phyloP scores from a whole-genome alignment of 257 asterid genomes.

The Penstemon barbatus region DNA sequence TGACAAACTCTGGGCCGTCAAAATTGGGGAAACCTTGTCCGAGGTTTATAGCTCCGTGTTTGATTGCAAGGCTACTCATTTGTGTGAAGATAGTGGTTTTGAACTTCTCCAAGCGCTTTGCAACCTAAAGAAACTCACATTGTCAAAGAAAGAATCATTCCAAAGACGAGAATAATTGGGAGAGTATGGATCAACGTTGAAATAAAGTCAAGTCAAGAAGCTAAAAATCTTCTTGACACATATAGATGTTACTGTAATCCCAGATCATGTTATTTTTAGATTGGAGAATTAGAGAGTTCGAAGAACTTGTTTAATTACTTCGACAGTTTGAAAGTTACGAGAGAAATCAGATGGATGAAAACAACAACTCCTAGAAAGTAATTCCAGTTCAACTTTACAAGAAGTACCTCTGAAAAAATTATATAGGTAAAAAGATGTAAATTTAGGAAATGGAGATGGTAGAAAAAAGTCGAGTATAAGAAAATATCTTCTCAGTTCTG shows the following conservation, averaged over 20 bases:
- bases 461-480: not conserved
- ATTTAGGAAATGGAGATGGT: not conserved
- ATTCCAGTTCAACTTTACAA: not conserved
- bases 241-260: too few relatives aligned
- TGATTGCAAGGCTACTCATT: conserved; percentile 91
- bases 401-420: not conserved
- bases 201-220: too few relatives aligned
- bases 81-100: conserved; percentile 96
- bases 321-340: not conserved
- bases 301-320: not conserved
- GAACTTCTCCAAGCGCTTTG: conserved; percentile 93
- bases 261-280: too few relatives aligned
- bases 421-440: not conserved
- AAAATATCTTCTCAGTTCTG: not conserved
- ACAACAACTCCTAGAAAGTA: not conserved
- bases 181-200: not conserved
- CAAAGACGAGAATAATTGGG: not conserved
- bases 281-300: too few relatives aligned
- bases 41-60: conserved; percentile 89
- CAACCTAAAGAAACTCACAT: conserved; percentile 50
- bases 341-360: not conserved
- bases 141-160: not conserved
- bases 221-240: too few relatives aligned
- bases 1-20: conserved; percentile 97
- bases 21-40: conserved; percentile 99